phyloP scores from a whole-genome alignment of 768 basidiomycete species.

The Tephrocybe rancida region DNA sequence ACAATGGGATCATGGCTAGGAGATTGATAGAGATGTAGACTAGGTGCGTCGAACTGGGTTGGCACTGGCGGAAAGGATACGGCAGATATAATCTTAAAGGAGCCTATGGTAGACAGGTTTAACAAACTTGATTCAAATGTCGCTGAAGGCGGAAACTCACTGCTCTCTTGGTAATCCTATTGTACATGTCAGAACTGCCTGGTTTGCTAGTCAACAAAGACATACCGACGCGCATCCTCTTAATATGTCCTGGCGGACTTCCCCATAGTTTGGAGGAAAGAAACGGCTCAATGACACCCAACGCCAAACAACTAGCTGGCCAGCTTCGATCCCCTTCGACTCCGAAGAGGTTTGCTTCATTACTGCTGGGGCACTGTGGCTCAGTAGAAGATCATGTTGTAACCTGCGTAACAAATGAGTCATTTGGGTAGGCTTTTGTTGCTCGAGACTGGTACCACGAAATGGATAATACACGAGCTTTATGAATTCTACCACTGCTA shows the following conservation, averaged over 20 bases:
- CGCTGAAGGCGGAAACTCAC: slow-evolving; percentile 34
- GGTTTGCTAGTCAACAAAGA: background rate
- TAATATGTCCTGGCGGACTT: slow-evolving; percentile 35
- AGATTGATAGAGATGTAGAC: slow-evolving; percentile 45
- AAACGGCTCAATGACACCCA: slow-evolving; percentile 72
- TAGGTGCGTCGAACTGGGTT: slow-evolving; percentile 33
- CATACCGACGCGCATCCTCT: slow-evolving; percentile 66
- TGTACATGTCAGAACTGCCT: background rate
- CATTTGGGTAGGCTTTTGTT: no score
- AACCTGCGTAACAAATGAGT: slow-evolving; percentile 56
- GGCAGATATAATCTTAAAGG: slow-evolving; percentile 63
- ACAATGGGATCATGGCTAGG: slow-evolving; percentile 55
- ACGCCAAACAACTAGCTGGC: slow-evolving; percentile 61
- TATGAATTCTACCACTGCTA: slow-evolving; percentile 66
- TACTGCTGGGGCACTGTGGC: slow-evolving; percentile 55
- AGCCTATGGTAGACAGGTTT: slow-evolving; percentile 42
- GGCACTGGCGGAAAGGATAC: slow-evolving; percentile 42
- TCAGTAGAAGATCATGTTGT: slow-evolving; percentile 52
- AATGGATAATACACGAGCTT: slow-evolving; percentile 63
- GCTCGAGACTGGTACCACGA: slow-evolving; percentile 56
- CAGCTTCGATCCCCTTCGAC: slow-evolving; percentile 39
- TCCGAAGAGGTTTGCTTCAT: slow-evolving; percentile 34
- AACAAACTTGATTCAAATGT: background rate
- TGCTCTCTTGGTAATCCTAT: slow-evolving; percentile 78
- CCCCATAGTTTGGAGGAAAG: slow-evolving; percentile 49